Conservation (phyloP, 148 eudicot genomes). For the Pharnaceum exiguum region DNA sequence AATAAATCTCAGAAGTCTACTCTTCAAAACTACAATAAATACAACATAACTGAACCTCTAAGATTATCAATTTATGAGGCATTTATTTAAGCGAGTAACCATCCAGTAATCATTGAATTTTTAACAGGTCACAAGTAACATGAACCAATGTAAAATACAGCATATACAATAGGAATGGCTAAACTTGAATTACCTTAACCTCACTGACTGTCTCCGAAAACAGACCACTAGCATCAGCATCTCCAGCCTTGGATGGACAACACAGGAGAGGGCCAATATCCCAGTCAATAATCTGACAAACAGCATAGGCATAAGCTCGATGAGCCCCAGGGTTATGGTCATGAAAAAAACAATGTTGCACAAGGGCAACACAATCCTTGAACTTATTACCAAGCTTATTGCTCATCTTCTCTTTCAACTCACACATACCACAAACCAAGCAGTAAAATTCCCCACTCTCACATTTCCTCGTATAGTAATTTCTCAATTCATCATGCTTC, state of each 20-base stretch:
- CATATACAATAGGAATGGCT: too few relatives aligned
- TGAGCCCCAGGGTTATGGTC: constrained; percentile 73
- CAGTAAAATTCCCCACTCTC: constrained; percentile 68
- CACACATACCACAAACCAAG: constrained; percentile 65
- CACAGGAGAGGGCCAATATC: constrained; percentile 51
- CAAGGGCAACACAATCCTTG: constrained; percentile 60
- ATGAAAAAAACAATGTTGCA: constrained; percentile 62
- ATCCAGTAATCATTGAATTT: too few relatives aligned
- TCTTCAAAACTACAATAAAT: too few relatives aligned
- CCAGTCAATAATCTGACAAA: constrained; percentile 93
- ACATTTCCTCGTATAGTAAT: constrained; percentile 48
- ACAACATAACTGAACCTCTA: too few relatives aligned
- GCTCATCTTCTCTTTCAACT: constrained; percentile 21
- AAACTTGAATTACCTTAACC: constrained; percentile 22
- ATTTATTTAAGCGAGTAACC: too few relatives aligned
- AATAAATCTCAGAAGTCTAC: too few relatives aligned
- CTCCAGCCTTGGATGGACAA: constrained; percentile 5
- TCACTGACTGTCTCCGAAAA: constrained; percentile 14
- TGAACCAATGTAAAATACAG: too few relatives aligned
- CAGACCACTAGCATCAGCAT: constrained; percentile 3
- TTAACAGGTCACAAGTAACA: too few relatives aligned
- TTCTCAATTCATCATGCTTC: constrained; percentile 50
- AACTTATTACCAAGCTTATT: constrained; percentile 40
- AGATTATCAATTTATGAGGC: too few relatives aligned
- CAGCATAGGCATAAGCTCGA: constrained; percentile 53